Percentiles rank a stretch among this genome's conserved stretches.
These are phyloP conservation scores for Skeletonema costatum DNA, from an alignment of 108 stramenopile genomes.

Conservation along the genomic window DNA sequence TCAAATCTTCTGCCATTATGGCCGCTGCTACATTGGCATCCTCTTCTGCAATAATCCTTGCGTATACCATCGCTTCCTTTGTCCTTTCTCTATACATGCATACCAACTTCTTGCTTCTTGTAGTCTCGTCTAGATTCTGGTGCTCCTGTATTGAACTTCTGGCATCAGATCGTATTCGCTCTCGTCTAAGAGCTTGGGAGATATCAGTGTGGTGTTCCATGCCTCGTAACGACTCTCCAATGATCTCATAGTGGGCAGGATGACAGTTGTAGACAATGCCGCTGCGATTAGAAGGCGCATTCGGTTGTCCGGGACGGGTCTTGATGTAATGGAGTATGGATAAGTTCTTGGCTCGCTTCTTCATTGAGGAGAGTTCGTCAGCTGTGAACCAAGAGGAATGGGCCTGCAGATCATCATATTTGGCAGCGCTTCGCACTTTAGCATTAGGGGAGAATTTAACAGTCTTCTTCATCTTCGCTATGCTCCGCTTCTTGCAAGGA, in stretches of 20 bases:
- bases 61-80: no score
- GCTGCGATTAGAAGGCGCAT: background rate
- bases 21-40: no score
- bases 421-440: background rate
- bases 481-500: background rate
- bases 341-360: background rate
- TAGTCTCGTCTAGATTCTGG: no score
- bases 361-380: background rate
- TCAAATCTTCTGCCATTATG: no score
- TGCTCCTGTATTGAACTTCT: no score
- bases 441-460: background rate
- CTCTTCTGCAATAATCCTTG: no score
- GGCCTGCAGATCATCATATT: no score
- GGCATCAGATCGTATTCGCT: no score
- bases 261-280: background rate
- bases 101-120: no score
- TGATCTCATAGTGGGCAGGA: background rate
- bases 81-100: no score
- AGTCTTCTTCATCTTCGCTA: background rate
- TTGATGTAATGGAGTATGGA: background rate
- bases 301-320: background rate
- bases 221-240: background rate
- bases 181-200: no score
- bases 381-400: background rate
- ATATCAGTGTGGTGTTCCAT: background rate